Evolutionary conservation across 192 early-diverging fungal species (phyloP).

Genomic region (Backusella australiensis): DNA sequence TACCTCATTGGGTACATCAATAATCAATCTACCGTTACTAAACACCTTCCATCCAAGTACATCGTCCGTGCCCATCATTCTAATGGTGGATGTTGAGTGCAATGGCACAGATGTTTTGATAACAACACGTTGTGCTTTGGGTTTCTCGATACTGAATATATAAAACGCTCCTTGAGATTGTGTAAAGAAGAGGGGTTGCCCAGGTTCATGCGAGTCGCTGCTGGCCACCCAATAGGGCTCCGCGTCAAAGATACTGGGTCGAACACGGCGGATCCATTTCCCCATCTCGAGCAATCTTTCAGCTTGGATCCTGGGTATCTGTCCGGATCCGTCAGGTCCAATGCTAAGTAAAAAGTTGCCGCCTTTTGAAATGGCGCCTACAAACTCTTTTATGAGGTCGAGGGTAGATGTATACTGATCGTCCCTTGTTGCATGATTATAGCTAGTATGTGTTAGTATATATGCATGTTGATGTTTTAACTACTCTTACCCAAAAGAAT

Average conservation of each 20-base stretch:
- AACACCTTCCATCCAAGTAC: conserved; percentile 1
- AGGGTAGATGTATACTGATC: conserved; percentile 23
- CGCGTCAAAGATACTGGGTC: conserved; percentile 8
- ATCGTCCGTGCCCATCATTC: not conserved
- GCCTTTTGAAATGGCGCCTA: conserved; percentile 16
- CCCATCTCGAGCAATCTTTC: conserved; percentile 13
- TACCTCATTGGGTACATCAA: conserved; percentile 3
- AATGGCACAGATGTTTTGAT: conserved; percentile 6
- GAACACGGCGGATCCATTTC: not conserved
- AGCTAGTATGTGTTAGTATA: not conserved
- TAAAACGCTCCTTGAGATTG: conserved; percentile 3
- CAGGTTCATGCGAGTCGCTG: not conserved
- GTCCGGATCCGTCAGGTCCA: conserved; percentile 17
- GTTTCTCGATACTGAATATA: conserved; percentile 6
- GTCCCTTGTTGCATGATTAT: conserved; percentile 16
- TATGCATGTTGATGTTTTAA: not conserved
- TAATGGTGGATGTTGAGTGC: not conserved
- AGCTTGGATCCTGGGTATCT: not conserved
- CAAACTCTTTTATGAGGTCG: conserved; percentile 14
- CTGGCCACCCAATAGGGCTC: conserved; percentile 14
- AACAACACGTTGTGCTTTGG: not conserved
- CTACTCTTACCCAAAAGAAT: conserved; percentile 25
- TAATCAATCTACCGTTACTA: conserved; percentile 12
- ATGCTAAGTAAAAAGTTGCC: conserved; percentile 29
- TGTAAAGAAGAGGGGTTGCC: conserved; percentile 6